A percentile compares a stretch with the other conserved stretches of the same genome.
phyloP scores from a whole-genome alignment of 306 rosid genomes.

The Arachis hypogaea region DNA sequence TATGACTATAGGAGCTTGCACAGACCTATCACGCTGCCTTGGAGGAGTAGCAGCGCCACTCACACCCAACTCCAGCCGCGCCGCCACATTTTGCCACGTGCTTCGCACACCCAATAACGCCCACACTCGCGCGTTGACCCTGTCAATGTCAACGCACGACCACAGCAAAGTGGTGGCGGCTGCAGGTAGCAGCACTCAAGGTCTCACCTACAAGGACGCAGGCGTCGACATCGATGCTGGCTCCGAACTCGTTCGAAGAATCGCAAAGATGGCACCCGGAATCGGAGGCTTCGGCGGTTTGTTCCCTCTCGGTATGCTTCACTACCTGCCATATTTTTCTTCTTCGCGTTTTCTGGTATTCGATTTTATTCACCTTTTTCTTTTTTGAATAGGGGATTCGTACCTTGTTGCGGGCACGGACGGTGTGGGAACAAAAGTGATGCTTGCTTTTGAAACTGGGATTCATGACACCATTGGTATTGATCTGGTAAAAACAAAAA shows the following conservation, averaged over 20 bases:
- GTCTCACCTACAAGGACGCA: constrained; percentile 81
- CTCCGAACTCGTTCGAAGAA: constrained; percentile 81
- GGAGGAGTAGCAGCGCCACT: constrained; percentile 2
- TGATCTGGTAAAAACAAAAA: constrained; percentile 66
- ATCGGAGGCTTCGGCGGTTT: constrained; percentile 96
- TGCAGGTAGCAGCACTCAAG: constrained; percentile 23
- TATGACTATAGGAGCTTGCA: constrained; percentile 33
- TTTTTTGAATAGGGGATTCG: constrained; percentile 62
- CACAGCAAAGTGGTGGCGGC: constrained; percentile 6
- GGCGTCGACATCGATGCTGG: constrained; percentile 97
- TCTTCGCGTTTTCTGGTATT: background rate
- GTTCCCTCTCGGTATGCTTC: constrained; percentile 70
- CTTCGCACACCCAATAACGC: background rate
- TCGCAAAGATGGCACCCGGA: constrained; percentile 91
- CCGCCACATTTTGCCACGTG: background rate
- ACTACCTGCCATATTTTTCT: background rate
- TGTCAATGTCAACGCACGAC: constrained; percentile 33
- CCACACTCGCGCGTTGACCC: background rate
- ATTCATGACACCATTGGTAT: constrained; percentile 93
- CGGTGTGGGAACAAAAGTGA: constrained; percentile 92
- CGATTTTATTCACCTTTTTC: background rate
- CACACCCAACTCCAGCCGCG: constrained; percentile 25
- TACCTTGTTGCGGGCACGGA: constrained; percentile 94
- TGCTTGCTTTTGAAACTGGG: constrained; percentile 89
- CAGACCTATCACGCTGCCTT: constrained; percentile 36